Evolutionary conservation across 2,329 filamentous ascomycete genomes (phyloP).

Genomic region (Graphiopsis chlorocephala): DNA sequence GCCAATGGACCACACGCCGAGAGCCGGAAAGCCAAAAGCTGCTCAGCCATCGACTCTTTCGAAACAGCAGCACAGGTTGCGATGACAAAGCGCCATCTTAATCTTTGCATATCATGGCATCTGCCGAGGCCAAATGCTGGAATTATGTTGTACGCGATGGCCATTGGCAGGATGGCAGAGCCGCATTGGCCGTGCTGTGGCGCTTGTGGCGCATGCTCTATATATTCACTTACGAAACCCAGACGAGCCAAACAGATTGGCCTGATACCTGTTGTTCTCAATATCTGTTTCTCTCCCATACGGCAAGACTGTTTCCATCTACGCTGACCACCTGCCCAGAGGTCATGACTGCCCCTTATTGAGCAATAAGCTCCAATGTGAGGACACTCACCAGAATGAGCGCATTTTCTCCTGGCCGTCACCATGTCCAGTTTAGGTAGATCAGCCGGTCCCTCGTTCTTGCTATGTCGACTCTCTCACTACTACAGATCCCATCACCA

Average conservation of each 20-base stretch:
- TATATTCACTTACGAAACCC: neutral
- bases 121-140: neutral
- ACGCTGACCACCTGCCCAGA: neutral
- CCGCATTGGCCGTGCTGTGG: neutral
- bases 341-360: neutral
- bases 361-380: neutral
- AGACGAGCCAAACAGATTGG: neutral
- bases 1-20: neutral
- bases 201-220: neutral
- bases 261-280: neutral
- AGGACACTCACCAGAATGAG: neutral
- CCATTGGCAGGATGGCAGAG: neutral
- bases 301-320: neutral
- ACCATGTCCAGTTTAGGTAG: neutral
- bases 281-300: neutral
- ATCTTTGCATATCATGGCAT: neutral
- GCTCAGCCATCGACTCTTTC: neutral
- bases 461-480: neutral
- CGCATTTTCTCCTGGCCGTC: neutral
- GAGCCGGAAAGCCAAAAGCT: neutral
- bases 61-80: neutral
- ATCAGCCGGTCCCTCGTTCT: neutral
- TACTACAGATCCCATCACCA: neutral
- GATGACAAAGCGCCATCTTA: neutral
- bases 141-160: neutral